Percentiles rank a stretch among this genome's conserved stretches.
Evolutionary conservation across 2,329 filamentous ascomycete genomes (phyloP).

Genomic region (Colletotrichum tanaceti): DNA sequence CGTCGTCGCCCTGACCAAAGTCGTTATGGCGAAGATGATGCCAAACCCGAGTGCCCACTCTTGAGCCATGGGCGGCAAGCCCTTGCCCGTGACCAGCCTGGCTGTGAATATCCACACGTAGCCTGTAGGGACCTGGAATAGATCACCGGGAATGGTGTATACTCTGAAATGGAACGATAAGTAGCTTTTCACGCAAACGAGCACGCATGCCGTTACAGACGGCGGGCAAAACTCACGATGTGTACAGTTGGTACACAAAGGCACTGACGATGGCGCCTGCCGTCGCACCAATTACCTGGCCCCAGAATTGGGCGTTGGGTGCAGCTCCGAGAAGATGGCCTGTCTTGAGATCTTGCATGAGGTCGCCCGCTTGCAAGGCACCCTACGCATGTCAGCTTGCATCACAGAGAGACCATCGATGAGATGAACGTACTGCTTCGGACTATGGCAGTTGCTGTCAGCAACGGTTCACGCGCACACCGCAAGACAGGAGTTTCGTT

Average conservation of each 20-base stretch:
- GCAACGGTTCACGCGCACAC: neutral
- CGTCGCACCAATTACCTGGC: conserved; percentile 90
- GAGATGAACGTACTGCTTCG: conserved; percentile 51
- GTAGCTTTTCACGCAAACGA: neutral
- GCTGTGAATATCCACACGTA: conserved; percentile 99
- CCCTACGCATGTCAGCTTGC: conserved; percentile 54
- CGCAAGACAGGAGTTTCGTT: neutral
- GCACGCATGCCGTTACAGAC: neutral
- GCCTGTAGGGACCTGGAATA: conserved; percentile 94
- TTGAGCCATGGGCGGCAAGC: conserved; percentile 84
- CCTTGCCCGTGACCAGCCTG: conserved; percentile 89
- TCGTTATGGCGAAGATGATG: conserved; percentile 77
- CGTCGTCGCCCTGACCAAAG: conserved; percentile 73
- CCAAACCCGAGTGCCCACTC: conserved; percentile 84
- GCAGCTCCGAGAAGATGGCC: conserved; percentile 92
- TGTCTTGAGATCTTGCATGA: conserved; percentile 97
- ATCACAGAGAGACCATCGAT: neutral
- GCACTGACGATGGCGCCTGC: conserved; percentile 89
- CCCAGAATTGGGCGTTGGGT: conserved; percentile 95
- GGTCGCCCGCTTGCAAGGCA: conserved; percentile 92
- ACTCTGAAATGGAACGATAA: conserved; percentile 61
- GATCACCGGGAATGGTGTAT: conserved; percentile 85
- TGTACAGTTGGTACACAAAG: conserved; percentile 89
- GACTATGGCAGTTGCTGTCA: conserved; percentile 46
- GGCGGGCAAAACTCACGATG: conserved; percentile 56